Percentiles rank a stretch among this genome's conserved stretches.
phyloP scores from a whole-genome alignment of 257 asterid species.

The Capsicum baccatum region DNA sequence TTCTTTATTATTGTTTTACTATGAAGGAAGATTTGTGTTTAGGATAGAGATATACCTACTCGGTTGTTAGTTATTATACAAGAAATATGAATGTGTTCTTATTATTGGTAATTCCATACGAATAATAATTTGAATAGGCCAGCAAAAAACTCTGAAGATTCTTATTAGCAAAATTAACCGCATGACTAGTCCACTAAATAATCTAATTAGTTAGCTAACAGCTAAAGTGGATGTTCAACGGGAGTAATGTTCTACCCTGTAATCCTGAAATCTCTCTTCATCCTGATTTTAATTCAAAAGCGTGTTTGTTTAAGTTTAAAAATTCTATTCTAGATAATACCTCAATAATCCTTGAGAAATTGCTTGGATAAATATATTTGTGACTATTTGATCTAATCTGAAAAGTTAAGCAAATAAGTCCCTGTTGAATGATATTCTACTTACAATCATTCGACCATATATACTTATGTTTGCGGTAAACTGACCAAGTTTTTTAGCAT shows the following conservation, averaged over 20 bases:
- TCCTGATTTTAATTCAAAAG: neutral
- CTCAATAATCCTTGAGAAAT: neutral
- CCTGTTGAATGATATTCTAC: neutral
- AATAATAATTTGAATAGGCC: neutral
- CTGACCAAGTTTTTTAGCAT: neutral
- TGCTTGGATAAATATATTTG: slow-evolving; percentile 12
- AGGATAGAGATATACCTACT: neutral
- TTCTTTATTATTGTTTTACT: neutral
- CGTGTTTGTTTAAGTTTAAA: neutral
- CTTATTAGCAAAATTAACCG: neutral
- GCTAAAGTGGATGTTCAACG: neutral
- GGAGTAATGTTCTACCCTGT: neutral
- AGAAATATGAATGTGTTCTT: neutral
- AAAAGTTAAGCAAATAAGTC: neutral
- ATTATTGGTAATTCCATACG: neutral
- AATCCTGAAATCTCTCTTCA: neutral
- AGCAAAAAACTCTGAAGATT: neutral
- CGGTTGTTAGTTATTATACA: neutral
- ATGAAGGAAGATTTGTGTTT: neutral
- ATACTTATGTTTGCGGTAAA: neutral
- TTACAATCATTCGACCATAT: neutral
- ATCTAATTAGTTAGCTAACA: neutral
- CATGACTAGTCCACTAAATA: neutral
- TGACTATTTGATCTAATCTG: neutral
- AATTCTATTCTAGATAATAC: neutral